Base-by-base conservation (phyloP, 768 basidiomycete species). In the Pleurotus salmoneostramineus region DNA sequence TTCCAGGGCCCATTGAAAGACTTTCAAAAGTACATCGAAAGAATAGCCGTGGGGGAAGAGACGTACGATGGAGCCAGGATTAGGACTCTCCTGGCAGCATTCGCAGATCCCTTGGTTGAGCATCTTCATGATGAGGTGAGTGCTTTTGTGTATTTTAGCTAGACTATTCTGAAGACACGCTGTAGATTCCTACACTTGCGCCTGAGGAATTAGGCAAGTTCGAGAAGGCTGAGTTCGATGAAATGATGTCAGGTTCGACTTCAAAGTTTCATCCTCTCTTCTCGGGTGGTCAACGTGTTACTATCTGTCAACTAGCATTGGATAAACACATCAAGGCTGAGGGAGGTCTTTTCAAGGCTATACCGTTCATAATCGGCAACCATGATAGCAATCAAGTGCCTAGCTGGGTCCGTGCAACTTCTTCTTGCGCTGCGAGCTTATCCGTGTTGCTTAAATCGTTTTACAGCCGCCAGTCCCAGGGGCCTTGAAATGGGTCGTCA, bases 121-220 rank as follows among this genome's bases (percentile, higher is more conserved):
- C 70, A 71, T 56, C 61, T 71, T 0, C 58, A 65, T 12, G 68
- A 67, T 7, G 70, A 71, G 64, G 70, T 68, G 5, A 11, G 12
- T 7, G 34, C 15, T n/a, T 4, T 5, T 15, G 17, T 4, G 11
- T 15, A 8, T 11, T 21, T 5, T 11, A 10, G n/a, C n/a, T n/a
- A 42, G n/a, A 10, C 10, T 33, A 5, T 32, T 32, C 27, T 52
- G 21, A 10, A 8, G 37, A 8, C 3, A 1, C 12, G 21, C 27
- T 10, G 37, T n/a, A 55, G 52, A 43, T 55, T 17, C 52, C 52
- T 33, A 55, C 52, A 10, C 35, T 55, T n/a, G 27, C 21, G 3
- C 52, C 52, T 6, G 52, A 55, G n/a, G 52, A 40, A 31, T 43
- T 55, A 17, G 10, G 31, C 14, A 43, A 40, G 21, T 21, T 55